Percentiles rank a stretch among this genome's conserved stretches.
Conservation (phyloP, 2,329 filamentous ascomycete species). For the Alternaria metachromatica region DNA sequence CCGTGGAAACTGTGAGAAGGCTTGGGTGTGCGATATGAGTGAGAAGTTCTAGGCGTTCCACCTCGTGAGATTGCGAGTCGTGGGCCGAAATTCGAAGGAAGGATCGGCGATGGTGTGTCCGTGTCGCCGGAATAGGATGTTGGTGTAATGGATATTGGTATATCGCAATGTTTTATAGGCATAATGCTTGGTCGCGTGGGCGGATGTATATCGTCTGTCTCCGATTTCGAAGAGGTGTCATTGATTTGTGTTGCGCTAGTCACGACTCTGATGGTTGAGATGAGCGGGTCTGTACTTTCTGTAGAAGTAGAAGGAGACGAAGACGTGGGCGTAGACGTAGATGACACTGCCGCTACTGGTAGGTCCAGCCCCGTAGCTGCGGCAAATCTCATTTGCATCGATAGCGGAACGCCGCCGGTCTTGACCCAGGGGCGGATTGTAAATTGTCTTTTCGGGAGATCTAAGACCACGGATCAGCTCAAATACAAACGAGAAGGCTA, state of each 20-base stretch:
- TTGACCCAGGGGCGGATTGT: slow-evolving; percentile 39
- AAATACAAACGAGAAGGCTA: slow-evolving; percentile 13
- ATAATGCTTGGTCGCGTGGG: not conserved
- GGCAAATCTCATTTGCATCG: slow-evolving; percentile 20
- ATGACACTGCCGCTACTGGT: not conserved
- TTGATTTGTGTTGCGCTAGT: not conserved
- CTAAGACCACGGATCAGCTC: slow-evolving; percentile 37
- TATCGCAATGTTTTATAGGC: not conserved
- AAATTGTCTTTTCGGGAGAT: slow-evolving; percentile 24
- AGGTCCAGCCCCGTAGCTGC: slow-evolving; percentile 4
- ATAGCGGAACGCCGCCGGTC: slow-evolving; percentile 26
- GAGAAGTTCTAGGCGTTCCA: not conserved
- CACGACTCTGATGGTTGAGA: slow-evolving; percentile 18
- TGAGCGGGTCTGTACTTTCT: not conserved
- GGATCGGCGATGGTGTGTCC: not conserved
- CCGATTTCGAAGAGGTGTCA: not conserved
- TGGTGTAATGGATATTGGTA: slow-evolving; percentile 1
- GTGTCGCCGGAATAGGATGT: not conserved
- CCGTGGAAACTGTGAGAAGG: slow-evolving; percentile 11
- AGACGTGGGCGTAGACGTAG: not conserved
- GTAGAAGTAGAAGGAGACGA: not conserved
- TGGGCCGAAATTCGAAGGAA: not conserved
- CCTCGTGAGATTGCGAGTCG: not conserved
- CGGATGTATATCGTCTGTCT: not conserved
- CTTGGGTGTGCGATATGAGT: not conserved